Base-by-base conservation (phyloP, 257 asterid species). In the Fraxinus pennsylvanica region DNA sequence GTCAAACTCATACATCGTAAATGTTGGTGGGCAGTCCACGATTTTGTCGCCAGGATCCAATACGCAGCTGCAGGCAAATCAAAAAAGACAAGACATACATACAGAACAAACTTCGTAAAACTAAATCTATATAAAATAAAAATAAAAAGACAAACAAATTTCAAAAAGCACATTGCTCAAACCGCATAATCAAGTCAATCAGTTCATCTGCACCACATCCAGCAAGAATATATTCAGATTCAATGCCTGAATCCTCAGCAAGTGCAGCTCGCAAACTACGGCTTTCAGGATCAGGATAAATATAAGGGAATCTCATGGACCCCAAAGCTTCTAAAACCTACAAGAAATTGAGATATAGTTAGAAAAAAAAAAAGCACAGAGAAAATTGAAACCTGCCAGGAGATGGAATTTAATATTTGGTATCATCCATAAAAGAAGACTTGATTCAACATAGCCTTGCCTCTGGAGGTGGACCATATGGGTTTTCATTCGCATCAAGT, bases 191-290 rank as follows among this genome's bases (percentile, higher is more conserved):
- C 88, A 96, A 85, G 86, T 96, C 99, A 82, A 96, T 93, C 33
- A 96, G 92, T 82, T 96, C 99, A 85, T 96, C 98, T 50, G 99
- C 99, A 84, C 99, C 99, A 83, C 98, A 96, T 9, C 97, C 98
- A 47, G 80, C 97, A 57, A 96, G 91, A 84, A 96, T 91, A 78
- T 96, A 86, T 22, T 96, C 97, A 82, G 98, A 86, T 85, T 85
- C 99, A 79, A 95, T 90, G 76, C 98, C 98, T 76, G 97, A 93
- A 86, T 95, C 99, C 80, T 90, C 86, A 84, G 98, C 97, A 74
- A 96, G 94, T 39, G 98, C 97, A 39, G 98, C 94, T 79, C 99
- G 91, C 77, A 96, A 81, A 73, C 89, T 85, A 43, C 97, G 98
- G 84, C 97, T 93, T 86, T 96, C 98, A 68, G 97, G 99, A 76